Base-by-base conservation (phyloP, 768 basidiomycete species). In the Kwoniella shandongensis region DNA sequence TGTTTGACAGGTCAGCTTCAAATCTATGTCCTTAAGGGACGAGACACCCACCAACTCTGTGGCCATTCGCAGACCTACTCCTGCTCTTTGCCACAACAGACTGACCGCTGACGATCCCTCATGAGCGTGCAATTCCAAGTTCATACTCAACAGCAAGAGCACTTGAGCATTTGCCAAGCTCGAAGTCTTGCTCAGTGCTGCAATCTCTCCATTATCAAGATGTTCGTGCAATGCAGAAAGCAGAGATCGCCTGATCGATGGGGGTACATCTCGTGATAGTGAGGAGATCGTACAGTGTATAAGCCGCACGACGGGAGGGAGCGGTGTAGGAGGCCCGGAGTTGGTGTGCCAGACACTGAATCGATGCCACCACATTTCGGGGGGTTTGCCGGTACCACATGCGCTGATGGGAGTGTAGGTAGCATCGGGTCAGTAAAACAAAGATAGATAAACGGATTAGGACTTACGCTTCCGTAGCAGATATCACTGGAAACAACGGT, bases 401-500 rank as follows among this genome's bases (percentile, higher is more conserved):
- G 47, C 6, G 6, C 12, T 46, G 25, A 13, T 4, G 13, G 22
- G 5, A 27, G 18, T 7, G 18, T n/a, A 18, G 44, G n/a, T 23
- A n/a, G n/a, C n/a, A n/a, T n/a, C n/a, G n/a, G n/a, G n/a, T n/a
- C n/a, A n/a, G n/a, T n/a, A n/a, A n/a, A n/a, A n/a, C n/a, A n/a
- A n/a, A n/a, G n/a, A n/a, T n/a, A n/a, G n/a, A n/a, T n/a, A n/a
- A n/a, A 32, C 13, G 32, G 32, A 32, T 32, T 42, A 32, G 27
- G 11, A 32, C 45, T 23, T 42, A 50, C 48, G 54, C 56, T 39
- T 64, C 62, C 10, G 57, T 46, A 26, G 55, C 58, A 8, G 62
- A 59, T 1, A 64, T 53, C 29, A 64, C 62, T 1, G 62, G 62
- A 36, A 64, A 64, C 10, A 64, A 30, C 3, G 62, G 57, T 29